Evolutionary conservation across 75 land plant genomes (phyloP), one percentile per base, ranked within the genome.

Genomic region (Ceratopteris richardii): DNA sequence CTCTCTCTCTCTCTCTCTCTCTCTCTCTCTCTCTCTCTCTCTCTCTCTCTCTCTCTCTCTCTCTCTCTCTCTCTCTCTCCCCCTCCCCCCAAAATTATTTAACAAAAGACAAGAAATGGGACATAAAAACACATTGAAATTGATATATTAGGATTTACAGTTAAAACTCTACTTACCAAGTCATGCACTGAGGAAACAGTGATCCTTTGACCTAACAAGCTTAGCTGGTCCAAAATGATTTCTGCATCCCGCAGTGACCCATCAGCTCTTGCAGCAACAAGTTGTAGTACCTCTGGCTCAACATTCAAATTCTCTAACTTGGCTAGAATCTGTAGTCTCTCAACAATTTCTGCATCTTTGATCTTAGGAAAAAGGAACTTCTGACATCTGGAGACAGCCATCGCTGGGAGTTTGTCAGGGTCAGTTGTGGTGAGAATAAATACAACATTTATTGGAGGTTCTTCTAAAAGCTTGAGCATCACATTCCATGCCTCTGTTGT

Each of bases 221-320:
- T 77, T 55, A 88, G 61, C 64, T 88, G 93, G 21, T 88, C 88
- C 24, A 88, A 70, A 63, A 80, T 75, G 43, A 73, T 84, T 51
- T 88, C 93, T 28, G 93, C 93, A 71, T 88, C 93, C n/a, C 85
- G 67, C 0, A 84, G 66, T 20, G 93, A 88, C 41, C 93, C 93
- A 54, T 74, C 77, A 11, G 87, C 75, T 59, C 78, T 73, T 43
- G 75, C 2, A 36, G 88, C 84, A 56, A 88, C 76, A 19, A 84
- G 69, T 29, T 80, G 44, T n/a, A 88, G 60, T 36, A 84, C 88
- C 33, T 56, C 84, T 27, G 43, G 23, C 11, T 81, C 93, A 20
- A 84, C 75, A 0, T 79, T 68, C 28, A 84, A 26, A 27, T 66
- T 61, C 41, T 88, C 93, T 57, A 65, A 66, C 27, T 31, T 29